These are phyloP conservation scores for Suillus ampliporus DNA, from an alignment of 768 basidiomycete genomes.

Conservation along the genomic window DNA sequence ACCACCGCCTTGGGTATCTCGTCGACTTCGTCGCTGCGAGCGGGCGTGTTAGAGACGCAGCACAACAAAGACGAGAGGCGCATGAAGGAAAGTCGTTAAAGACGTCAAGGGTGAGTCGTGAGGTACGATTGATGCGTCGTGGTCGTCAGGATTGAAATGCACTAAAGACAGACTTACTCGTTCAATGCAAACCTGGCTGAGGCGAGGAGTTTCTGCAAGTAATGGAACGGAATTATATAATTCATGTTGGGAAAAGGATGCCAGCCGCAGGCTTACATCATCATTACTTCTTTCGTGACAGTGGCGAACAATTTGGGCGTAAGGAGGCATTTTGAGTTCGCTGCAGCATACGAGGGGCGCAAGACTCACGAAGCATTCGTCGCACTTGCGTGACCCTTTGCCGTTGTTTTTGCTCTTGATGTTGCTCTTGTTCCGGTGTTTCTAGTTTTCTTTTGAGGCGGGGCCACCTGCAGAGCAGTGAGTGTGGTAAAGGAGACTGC, in stretches of 20 bases:
- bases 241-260: conserved; percentile 24
- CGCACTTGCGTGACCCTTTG: conserved; percentile 27
- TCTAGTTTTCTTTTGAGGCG: conserved; percentile 50
- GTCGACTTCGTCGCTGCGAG: conserved; percentile 55
- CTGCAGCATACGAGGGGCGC: conserved; percentile 1
- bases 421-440: conserved; percentile 29
- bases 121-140: conserved; percentile 17
- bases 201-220: conserved; percentile 33
- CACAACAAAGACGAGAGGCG: conserved; percentile 64
- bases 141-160: conserved; percentile 19
- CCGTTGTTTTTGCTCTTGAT: conserved; percentile 18
- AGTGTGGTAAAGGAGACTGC: conserved; percentile 14
- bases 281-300: conserved; percentile 28
- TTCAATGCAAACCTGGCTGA: conserved; percentile 28
- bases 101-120: conserved; percentile 15
- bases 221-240: conserved; percentile 17
- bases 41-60: conserved; percentile 61
- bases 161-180: conserved; percentile 37
- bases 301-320: conserved; percentile 7
- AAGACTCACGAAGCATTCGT: conserved; percentile 20
- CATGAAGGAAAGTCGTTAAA: conserved; percentile 53
- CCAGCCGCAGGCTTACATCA: conserved; percentile 34
- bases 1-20: conserved; percentile 37
- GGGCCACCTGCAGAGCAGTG: conserved; percentile 21
- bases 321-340: conserved; percentile 5